Evolutionary conservation across 306 rosid genomes (phyloP), one percentile per base, ranked within the genome.

Genomic region (Fagus crenata): DNA sequence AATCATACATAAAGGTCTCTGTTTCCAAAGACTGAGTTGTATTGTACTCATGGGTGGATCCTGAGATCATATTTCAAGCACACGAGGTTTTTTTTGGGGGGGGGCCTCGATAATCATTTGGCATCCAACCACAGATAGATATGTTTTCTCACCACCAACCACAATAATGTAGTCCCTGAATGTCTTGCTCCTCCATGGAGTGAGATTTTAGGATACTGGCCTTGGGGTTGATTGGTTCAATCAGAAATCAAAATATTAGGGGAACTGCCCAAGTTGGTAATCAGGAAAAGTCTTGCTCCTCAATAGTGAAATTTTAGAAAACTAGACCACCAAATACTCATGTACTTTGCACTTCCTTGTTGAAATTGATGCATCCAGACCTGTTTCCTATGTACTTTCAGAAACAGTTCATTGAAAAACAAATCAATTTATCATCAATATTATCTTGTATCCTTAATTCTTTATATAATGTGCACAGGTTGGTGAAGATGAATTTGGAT

Each of bases 401-500:
- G 35, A 31, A 31, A 61, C 11, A 15, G 14, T 33, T 61, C 9
- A 32, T 61, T 13, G 14, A 61, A 59, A 59, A 28, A 59, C 1
- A 59, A 58, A 59, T 28, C 65, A 3, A 59, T 28, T 59, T 33
- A 32, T 61, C 35, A 11, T 61, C 41, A 3, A 14, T 75, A 40
- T 56, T 46, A 3, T 46, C 53, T 49, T 53, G 7, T 31, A 58
- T 46, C 40, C 22, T 61, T 72, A 31, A 73, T 75, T 61, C 71
- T 73, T 51, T 53, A 35, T 71, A 68, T 73, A 71, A 72, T 81
- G 39, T 59, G 61, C 22, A 58, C 91, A 95, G 98, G 97, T 95
- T 42, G 98, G 98, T 65, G 97, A 91, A 74, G 98, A 95, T 86
- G 98, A 95, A 83, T 95, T 95, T 78, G 98, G 97, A 37, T 92